phyloP scores from a whole-genome alignment of 164 flowering plant genomes.

The Vitis amurensis region DNA sequence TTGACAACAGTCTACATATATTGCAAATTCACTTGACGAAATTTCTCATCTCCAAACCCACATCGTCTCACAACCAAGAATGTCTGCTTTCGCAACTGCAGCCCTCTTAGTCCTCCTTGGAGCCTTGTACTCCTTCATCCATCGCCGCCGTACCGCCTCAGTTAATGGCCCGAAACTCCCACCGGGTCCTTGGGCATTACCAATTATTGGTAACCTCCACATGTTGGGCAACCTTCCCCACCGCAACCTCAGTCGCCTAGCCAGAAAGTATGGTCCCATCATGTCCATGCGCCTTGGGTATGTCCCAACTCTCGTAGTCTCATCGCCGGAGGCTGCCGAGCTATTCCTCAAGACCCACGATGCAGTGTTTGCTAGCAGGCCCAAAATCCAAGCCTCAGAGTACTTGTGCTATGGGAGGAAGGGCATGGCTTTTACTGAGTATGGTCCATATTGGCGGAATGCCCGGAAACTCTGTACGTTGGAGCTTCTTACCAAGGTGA shows the following conservation, averaged over 20 bases:
- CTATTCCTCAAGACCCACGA: constrained; percentile 32
- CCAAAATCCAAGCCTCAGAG: constrained; percentile 3
- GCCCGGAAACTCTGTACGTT: constrained; percentile 19
- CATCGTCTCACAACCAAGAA: too few species aligned
- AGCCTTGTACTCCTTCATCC: not conserved
- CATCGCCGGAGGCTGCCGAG: constrained; percentile 19
- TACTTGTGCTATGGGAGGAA: constrained; percentile 11
- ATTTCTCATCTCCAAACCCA: too few species aligned
- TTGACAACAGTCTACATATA: too few species aligned
- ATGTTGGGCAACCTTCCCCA: constrained; percentile 27
- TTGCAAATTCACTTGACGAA: too few species aligned
- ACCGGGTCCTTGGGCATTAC: constrained; percentile 27
- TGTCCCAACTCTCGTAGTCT: constrained; percentile 18
- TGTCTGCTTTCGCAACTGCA: not conserved
- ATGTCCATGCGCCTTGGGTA: constrained; percentile 25
- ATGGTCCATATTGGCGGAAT: constrained; percentile 34
- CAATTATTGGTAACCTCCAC: constrained; percentile 29
- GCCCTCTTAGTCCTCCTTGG: not conserved
- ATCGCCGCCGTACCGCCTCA: not conserved
- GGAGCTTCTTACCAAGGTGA: constrained; percentile 19
- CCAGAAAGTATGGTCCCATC: constrained; percentile 24
- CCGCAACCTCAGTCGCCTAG: constrained; percentile 10
- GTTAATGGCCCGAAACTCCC: constrained; percentile 7
- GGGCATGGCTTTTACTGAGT: constrained; percentile 12
- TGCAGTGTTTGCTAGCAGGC: constrained; percentile 21